Evolutionary conservation across 2,329 filamentous ascomycete genomes (phyloP), one percentile per base, ranked within the genome.

Genomic region (Penicillium vulpinum): DNA sequence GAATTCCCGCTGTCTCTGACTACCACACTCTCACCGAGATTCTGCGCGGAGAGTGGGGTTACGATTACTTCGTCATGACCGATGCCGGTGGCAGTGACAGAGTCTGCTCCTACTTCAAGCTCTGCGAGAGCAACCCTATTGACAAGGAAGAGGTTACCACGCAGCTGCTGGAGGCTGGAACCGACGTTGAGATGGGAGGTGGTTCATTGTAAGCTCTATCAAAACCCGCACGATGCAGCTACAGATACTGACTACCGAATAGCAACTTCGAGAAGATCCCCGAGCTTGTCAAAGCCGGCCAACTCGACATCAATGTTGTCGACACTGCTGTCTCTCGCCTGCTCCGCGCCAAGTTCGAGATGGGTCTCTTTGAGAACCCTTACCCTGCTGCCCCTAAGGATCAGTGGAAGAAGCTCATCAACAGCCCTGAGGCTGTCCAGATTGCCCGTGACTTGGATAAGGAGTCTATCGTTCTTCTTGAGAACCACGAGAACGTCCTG

Each of bases 131-230:
- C 24, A 76, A 79, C 28, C 84, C 85, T 0, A 81, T 88, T 40
- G 88, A 90, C 64, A 84, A 83, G 50, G 83, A 86, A 52, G 84
- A 87, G 3, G 81, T 91, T 24, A 87, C 86, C 0, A 75, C 84
- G 47, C 81, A 83, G 73, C 77, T 85, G 9, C 79, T 91, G 5
- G 84, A 85, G 0, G 86, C 88, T 5, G 88, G 89, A 3, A 88
- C 85, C 48, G 88, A 91, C 43, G 69, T 88, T 13, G 89, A 91
- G 66, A 91, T 91, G 88, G 88, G 88, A 13, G 88, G 88, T 38
- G 88, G 89, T 21, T 87, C 85, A 21, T 91, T 84, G 72, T 74
- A 62, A 62, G 72, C 18, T 35, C 4, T 11, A 35, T 35, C 18
- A 18, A 15, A 35, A 18, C 2, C 10, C 7, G 0, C 16, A 26